A percentile compares a stretch with the other conserved stretches of the same genome.
Evolutionary conservation across 2,329 filamentous ascomycete genomes (phyloP).

Genomic region (Rhynchosporium graminicola): DNA sequence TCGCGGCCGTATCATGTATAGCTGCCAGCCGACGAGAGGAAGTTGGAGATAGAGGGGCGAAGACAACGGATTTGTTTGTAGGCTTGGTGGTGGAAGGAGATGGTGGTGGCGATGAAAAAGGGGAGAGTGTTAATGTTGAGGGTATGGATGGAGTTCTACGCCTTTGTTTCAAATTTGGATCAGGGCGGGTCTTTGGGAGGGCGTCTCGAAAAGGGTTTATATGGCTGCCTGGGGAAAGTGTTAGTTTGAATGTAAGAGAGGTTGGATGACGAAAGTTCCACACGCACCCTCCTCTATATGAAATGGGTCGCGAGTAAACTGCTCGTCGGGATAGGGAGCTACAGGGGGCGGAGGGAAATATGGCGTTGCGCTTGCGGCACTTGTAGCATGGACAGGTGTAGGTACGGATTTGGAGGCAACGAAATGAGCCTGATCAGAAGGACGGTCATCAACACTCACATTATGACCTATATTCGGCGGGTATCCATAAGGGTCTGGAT

Average conservation of each 20-base stretch:
- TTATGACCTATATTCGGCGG: constrained; percentile 37
- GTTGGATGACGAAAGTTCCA: constrained; percentile 17
- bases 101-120: constrained; percentile 22
- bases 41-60: constrained; percentile 38
- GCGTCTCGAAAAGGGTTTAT: no score
- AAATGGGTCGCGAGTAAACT: constrained; percentile 28
- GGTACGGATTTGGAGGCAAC: constrained; percentile 22
- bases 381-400: constrained; percentile 18
- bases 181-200: no score
- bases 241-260: constrained; percentile 13
- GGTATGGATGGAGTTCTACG: constrained; percentile 6
- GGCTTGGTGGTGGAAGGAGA: constrained; percentile 10
- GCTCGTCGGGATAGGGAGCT: constrained; percentile 32
- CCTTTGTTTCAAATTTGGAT: constrained; percentile 18
- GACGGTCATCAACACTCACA: constrained; percentile 39
- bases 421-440: constrained; percentile 24
- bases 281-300: constrained; percentile 37
- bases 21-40: constrained; percentile 32
- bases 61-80: constrained; percentile 38
- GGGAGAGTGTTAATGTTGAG: constrained; percentile 15
- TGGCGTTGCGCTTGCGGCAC: constrained; percentile 23
- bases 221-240: constrained; percentile 13
- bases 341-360: constrained; percentile 38
- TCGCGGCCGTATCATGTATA: constrained; percentile 22
- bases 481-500: constrained; percentile 33